Evolutionary conservation across 2,329 filamentous ascomycete genomes (phyloP).

Genomic region (Scedosporium aurantiacum): DNA sequence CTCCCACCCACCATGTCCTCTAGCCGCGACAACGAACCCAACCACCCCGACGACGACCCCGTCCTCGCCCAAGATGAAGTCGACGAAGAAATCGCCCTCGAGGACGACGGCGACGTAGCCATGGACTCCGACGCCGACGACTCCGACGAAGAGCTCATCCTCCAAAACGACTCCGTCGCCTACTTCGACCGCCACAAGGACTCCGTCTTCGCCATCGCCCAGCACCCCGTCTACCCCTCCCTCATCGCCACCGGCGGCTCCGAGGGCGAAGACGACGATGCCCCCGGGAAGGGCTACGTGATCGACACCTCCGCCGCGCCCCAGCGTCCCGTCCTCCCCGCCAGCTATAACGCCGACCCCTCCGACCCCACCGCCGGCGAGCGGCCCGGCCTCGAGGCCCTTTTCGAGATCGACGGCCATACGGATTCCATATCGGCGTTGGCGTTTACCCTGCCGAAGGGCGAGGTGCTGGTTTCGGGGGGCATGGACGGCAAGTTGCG

Average conservation of each 20-base stretch:
- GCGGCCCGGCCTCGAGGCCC: slow-evolving; percentile 41
- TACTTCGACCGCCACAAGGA: slow-evolving; percentile 88
- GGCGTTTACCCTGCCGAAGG: slow-evolving; percentile 69
- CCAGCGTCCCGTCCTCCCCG: slow-evolving; percentile 58
- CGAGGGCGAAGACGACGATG: slow-evolving; percentile 46
- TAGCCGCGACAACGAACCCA: neutral
- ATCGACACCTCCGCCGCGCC: slow-evolving; percentile 61
- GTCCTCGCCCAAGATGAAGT: slow-evolving; percentile 11
- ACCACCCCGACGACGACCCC: slow-evolving; percentile 7
- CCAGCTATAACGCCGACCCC: slow-evolving; percentile 61
- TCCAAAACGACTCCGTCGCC: slow-evolving; percentile 86
- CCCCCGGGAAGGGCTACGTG: slow-evolving; percentile 72
- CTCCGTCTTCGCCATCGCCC: slow-evolving; percentile 88
- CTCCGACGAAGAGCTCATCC: slow-evolving; percentile 57
- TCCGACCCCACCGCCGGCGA: slow-evolving; percentile 36
- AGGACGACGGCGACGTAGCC: slow-evolving; percentile 54
- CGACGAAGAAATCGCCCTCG: slow-evolving; percentile 13
- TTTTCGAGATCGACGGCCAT: slow-evolving; percentile 79
- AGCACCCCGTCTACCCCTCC: slow-evolving; percentile 68
- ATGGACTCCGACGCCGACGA: slow-evolving; percentile 74
- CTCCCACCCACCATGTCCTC: neutral
- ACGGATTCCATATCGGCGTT: slow-evolving; percentile 83
- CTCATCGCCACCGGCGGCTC: slow-evolving; percentile 80
- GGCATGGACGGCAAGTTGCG: slow-evolving; percentile 78
- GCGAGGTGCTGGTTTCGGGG: slow-evolving; percentile 76